Evolutionary conservation across 805 yeast genomes (phyloP), one percentile per base, ranked within the genome.

Genomic region (Yarrowia deformans): DNA sequence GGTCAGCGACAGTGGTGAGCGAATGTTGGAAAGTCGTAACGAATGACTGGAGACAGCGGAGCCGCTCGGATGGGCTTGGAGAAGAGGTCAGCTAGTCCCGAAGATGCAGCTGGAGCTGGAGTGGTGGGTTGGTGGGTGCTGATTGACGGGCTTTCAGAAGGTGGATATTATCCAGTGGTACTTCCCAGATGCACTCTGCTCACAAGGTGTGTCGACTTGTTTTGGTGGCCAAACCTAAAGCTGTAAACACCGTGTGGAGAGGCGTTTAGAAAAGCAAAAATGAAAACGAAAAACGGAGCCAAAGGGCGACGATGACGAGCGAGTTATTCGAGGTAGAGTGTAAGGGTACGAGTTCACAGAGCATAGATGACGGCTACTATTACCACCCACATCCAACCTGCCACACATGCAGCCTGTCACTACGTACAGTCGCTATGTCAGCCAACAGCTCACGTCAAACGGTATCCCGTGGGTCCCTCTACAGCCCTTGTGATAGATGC

Each of bases 161-260:
- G 45, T 23, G 63, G 37, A 40, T 56, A 56, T 40, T 56, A 56
- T 56, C 63, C 48, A 29, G 39, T 16, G 50, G 52, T 45, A 60
- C 66, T 42, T 40, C 42, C 14, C 52, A 34, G 16, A 60, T 60
- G 66, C 66, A 60, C 43, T 13, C 50, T 58, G 66, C 52, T 60
- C 66, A 60, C 66, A 60, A 58, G 66, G 66, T 60, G 52, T 60
- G 66, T 34, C 48, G 63, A 56, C 48, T 60, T 60, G 66, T 60
- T 60, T 43, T 60, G 66, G 66, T 60, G 66, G 32, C 52, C 52
- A 60, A 60, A 60, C 66, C 16, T 35, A 34, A 60, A n/a, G 34
- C 16, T 13, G n/a, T 52, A 34, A 45, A 60, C 29, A 56, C 63
- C 40, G 63, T 40, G 63, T 16, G 37, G 48, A 37, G 54, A 29